Evolutionary conservation across 495 filamentous ascomycete genomes (phyloP), one percentile per base, ranked within the genome.

Genomic region (Extremus antarcticus): DNA sequence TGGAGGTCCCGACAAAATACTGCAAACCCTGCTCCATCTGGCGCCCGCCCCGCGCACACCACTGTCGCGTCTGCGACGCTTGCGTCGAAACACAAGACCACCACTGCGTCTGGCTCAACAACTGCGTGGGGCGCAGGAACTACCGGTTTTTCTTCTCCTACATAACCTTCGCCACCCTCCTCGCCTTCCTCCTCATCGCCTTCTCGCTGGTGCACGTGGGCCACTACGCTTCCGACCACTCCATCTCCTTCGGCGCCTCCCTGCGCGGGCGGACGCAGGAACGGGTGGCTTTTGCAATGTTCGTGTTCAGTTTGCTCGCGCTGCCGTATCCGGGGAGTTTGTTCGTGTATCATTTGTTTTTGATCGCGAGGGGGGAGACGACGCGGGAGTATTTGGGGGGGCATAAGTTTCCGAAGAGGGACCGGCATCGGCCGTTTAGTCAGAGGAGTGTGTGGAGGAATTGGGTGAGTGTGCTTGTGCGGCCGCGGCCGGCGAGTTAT

Each of bases 61-160:
- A 98, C 68, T 98, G 92, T 70, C 88, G 94, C 52, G 75, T 95
- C 25, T 98, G 92, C 66, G 90, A 98, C 70, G 94, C 91, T 65
- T 98, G 92, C 66, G 80, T 98, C 45, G 92, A 98, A 67, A 96
- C 91, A 0, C 90, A 96, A 60, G 92, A 98, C 65, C 92, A 98
- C 63, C 92, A 98, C 73, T 98, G 92, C 63, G 89, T 97, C 20
- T 98, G 94, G 94, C 81, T 98, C 49, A 98, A 98, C 71, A 98
- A 97, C 68, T 98, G 92, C 69, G 85, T 98, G 43, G 92, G 92
- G 4, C 86, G 94, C 32, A 87, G 92, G 52, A 98, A 98, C 69
- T 98, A 98, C 69, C 89, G 94, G 48, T 98, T 92, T 63, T 98
- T 98, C 69, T 94, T 96, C 63, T 78, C 84, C 19, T 98, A 96